Evolutionary conservation across 2,329 filamentous ascomycete species (phyloP), one percentile per base, ranked within the genome.

Genomic region (Orbilia javanica): DNA sequence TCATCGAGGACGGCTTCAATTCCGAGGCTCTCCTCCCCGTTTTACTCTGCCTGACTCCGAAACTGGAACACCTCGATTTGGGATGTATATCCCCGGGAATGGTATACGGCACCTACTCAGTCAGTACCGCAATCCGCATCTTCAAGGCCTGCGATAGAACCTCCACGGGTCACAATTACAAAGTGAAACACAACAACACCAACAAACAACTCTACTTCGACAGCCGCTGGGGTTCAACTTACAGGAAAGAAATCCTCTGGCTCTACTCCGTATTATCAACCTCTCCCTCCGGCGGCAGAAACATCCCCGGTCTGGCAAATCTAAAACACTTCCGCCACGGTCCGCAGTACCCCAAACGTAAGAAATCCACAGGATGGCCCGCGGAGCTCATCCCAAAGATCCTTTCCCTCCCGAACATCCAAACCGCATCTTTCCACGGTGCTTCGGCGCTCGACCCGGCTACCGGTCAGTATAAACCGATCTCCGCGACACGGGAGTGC

Each of bases 271-370:
- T 31, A 11, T n/a, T 69, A 3, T n/a, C n/a, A 34, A 46, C 53
- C 39, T 8, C 13, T 7, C 1, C 4, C 15, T 4, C 42, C 18
- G 20, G 3, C 42, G 4, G n/a, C 11, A 34, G 10, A 34, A 34
- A 36, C 2, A 15, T 62, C 18, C 52, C 66, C 1, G 53, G 66
- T 2, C 8, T 69, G 15, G 44, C 39, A 20, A 69, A 53, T 18
- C 3, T 69, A 20, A 69, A 22, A 20, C 52, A 62, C 15, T 62
- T 69, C 34, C n/a, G 52, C 3, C 50, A 69, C 8, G 66, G 36
- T n/a, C 20, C 13, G 13, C 3, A 5, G 0, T 3, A 1, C 7
- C 8, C 11, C 48, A 15, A 8, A 25, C 46, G 46, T 20, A 25
- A 20, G 22, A 15, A 25, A 27, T n/a, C 6, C 27, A 1, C 10